Evolutionary conservation across 345 rosid genomes (phyloP).

Genomic region (Hypericum perforatum): DNA sequence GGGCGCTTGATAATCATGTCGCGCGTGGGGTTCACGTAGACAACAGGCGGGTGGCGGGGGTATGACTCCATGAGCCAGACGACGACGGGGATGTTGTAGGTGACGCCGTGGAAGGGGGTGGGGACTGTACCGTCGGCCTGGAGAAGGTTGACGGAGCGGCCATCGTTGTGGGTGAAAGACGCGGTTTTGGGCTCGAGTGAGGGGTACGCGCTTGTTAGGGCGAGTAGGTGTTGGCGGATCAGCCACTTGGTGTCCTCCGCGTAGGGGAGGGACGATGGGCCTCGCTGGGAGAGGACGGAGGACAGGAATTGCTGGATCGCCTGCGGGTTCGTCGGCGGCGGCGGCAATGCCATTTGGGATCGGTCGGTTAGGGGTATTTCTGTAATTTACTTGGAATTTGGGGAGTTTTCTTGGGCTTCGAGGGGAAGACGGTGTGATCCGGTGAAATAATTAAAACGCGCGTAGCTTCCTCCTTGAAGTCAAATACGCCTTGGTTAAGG

Average conservation of each 20-base stretch:
- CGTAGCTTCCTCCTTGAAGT: too few relatives aligned
- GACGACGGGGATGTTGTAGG: constrained; percentile 83
- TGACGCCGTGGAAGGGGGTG: constrained; percentile 66
- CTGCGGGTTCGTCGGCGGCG: constrained; percentile 28
- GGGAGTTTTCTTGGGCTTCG: too few relatives aligned
- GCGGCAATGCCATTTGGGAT: background rate
- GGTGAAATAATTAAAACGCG: too few relatives aligned
- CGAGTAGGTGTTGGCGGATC: constrained; percentile 81
- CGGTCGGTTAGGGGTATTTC: too few relatives aligned
- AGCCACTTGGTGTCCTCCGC: constrained; percentile 70
- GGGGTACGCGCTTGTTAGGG: constrained; percentile 40
- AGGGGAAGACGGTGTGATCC: too few relatives aligned
- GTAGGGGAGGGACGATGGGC: constrained; percentile 6
- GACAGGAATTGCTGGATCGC: constrained; percentile 62
- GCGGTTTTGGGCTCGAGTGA: constrained; percentile 83
- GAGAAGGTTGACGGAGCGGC: constrained; percentile 77
- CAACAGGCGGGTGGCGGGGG: constrained; percentile 72
- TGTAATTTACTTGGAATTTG: too few relatives aligned
- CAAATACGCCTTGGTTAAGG: too few relatives aligned
- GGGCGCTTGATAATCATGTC: constrained; percentile 93
- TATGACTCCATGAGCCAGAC: constrained; percentile 90
- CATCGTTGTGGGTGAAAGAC: constrained; percentile 91
- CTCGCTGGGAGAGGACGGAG: background rate
- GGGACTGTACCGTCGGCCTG: constrained; percentile 89
- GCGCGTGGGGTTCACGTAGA: constrained; percentile 87